A percentile compares a stretch with the other conserved stretches of the same genome.
These are phyloP conservation scores for Cupressus sempervirens DNA, from an alignment of 75 land plant genomes.

Conservation along the genomic window DNA sequence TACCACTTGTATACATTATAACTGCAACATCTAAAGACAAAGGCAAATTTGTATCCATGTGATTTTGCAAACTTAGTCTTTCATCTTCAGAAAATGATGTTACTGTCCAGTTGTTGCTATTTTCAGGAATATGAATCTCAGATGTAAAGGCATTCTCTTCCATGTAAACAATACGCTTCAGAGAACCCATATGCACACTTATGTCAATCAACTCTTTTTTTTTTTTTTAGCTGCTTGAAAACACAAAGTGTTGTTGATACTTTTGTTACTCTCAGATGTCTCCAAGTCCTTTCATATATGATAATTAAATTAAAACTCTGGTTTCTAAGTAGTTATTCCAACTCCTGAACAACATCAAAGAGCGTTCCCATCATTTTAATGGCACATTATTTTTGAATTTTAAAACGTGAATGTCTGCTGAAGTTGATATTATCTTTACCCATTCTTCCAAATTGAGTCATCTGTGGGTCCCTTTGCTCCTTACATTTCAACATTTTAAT, in stretches of 20 bases:
- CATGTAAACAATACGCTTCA: constrained; percentile 59
- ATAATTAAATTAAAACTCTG: too few relatives aligned
- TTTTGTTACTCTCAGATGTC: constrained; percentile 84
- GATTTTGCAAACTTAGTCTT: constrained; percentile 49
- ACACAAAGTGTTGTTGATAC: constrained; percentile 76
- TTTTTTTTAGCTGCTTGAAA: constrained; percentile 64
- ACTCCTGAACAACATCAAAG: too few relatives aligned
- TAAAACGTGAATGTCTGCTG: too few relatives aligned
- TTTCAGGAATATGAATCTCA: constrained; percentile 14
- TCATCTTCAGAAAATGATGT: constrained; percentile 52
- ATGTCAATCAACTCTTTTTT: constrained; percentile 49
- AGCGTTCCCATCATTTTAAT: too few relatives aligned
- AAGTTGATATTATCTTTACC: too few relatives aligned
- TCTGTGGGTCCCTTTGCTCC: too few relatives aligned
- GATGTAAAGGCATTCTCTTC: constrained; percentile 32
- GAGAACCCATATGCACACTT: constrained; percentile 35
- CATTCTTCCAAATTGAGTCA: too few relatives aligned
- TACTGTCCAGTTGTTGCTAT: too few relatives aligned
- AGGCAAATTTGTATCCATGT: constrained; percentile 51
- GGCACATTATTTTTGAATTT: too few relatives aligned
- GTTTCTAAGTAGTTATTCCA: too few relatives aligned
- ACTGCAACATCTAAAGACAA: constrained; percentile 53
- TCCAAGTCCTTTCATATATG: too few relatives aligned
- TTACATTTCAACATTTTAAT: too few relatives aligned
- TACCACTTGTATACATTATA: constrained; percentile 93